Conservation (phyloP, 306 rosid genomes). For the Sechiopsis laciniata region DNA sequence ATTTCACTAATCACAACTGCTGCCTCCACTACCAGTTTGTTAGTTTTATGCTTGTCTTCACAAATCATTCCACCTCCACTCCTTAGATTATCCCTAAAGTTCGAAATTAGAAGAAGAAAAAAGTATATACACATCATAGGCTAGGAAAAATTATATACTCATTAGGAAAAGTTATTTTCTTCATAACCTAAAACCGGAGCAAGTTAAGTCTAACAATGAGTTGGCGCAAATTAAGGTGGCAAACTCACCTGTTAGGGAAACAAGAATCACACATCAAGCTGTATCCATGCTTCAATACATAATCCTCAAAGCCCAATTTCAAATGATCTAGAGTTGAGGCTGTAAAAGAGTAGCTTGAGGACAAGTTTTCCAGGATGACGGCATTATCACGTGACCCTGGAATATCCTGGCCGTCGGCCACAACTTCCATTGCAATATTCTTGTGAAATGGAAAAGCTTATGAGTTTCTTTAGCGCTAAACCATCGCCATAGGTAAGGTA, state of each 20-base stretch:
- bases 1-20: conserved; percentile 58
- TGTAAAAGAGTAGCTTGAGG: conserved; percentile 32
- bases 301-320: conserved; percentile 67
- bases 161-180: background rate
- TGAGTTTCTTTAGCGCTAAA: conserved; percentile 22
- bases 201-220: conserved; percentile 1
- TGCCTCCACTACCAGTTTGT: conserved; percentile 55
- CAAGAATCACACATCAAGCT: conserved; percentile 49
- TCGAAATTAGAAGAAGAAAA: background rate
- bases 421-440: conserved; percentile 64
- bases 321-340: conserved; percentile 61
- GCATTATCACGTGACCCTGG: conserved; percentile 38
- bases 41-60: conserved; percentile 32
- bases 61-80: conserved; percentile 66
- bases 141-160: conserved; percentile 7
- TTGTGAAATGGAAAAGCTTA: conserved; percentile 32
- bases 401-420: conserved; percentile 44
- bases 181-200: background rate
- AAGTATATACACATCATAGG: background rate
- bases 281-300: conserved; percentile 66
- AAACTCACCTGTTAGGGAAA: conserved; percentile 53
- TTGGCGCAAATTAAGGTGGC: background rate
- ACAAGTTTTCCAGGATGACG: conserved; percentile 47
- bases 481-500: conserved; percentile 22
- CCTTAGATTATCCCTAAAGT: conserved; percentile 61